A percentile compares a stretch with the other conserved stretches of the same genome.
Evolutionary conservation across 1,284 basidiomycete genomes (phyloP).

Genomic region (Naganishia sp.): DNA sequence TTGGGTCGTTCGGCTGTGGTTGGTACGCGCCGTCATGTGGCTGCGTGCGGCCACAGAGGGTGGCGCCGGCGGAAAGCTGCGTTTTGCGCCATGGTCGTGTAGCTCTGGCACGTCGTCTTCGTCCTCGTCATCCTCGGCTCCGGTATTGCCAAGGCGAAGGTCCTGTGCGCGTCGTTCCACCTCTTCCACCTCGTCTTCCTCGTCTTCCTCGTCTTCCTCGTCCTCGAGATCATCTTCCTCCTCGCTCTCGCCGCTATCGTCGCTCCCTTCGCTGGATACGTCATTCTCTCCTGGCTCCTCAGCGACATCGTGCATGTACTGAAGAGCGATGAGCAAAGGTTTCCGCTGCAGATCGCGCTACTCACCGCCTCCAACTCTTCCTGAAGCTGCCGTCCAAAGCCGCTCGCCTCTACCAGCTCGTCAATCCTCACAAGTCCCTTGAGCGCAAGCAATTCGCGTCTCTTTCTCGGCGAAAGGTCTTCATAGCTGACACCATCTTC

Average conservation of each 20-base stretch:
- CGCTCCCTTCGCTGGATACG: conserved; percentile 44
- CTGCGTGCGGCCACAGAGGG: conserved; percentile 13
- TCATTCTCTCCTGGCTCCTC: conserved; percentile 48
- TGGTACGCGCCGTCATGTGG: conserved; percentile 9
- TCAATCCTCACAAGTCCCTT: conserved; percentile 61
- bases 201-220: conserved; percentile 52
- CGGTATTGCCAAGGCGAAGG: conserved; percentile 7
- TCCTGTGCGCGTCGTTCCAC: conserved; percentile 50
- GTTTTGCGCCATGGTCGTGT: conserved; percentile 18
- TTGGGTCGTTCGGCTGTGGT: conserved; percentile 21
- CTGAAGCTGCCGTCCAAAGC: conserved; percentile 81
- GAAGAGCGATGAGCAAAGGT: conserved; percentile 53
- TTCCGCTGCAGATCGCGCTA: conserved; percentile 16
- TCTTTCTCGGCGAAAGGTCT: conserved; percentile 24
- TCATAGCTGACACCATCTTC: conserved; percentile 32
- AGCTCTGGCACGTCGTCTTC: conserved; percentile 31
- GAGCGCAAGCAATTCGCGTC: conserved; percentile 35
- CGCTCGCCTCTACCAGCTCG: conserved; percentile 86
- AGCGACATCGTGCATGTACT: conserved; percentile 59
- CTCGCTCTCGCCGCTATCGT: conserved; percentile 39
- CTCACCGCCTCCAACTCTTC: conserved; percentile 77
- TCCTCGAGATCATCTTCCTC: conserved; percentile 50
- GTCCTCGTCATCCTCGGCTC: conserved; percentile 28
- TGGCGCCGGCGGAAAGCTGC: conserved; percentile 7
- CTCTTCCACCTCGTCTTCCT: conserved; percentile 53